Base-by-base conservation (phyloP, 148 eudicot species). In the Rhododendron ovatum region DNA sequence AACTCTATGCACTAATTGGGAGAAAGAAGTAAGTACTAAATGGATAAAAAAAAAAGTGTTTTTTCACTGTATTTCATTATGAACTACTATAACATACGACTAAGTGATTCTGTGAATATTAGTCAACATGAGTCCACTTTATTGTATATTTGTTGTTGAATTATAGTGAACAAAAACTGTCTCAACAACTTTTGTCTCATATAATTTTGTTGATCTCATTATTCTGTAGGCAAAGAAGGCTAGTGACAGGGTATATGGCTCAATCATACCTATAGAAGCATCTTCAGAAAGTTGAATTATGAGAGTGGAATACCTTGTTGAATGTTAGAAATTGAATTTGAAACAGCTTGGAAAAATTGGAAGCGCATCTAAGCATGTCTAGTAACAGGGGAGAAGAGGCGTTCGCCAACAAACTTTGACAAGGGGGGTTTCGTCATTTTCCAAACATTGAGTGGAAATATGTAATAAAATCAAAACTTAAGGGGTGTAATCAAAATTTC, bases 1-100 rank as follows among this genome's bases (percentile, higher is more conserved):
- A 85, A 91, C 91, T 39, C 26, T 93, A 45, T 83, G 91, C 50
- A 92, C 91, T 24, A 85, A 93, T 26, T 95, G 98, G 96, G 94
- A 92, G 30, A 80, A 87, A 79, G 92, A 92, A 86, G 98, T 95
- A 91, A 24, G 82, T 26, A 20, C n/a, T 61, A 4, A 24, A 3
- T 24, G 47, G 24, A 24, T 47, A 14, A 37, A 37, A 67, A 10
- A 67, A 10, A 7, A 30, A 1, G 33, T 67, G 33, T 67, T 26
- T 11, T 28, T 30, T 30, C 18, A 30, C 0, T 30, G 41, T 28
- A 30, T 71, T 71, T 5, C 2, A 8, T 33, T 28, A 26, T 18
- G 3, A 53, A 0, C 4, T 3, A 53, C 4, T 53, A 53, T 14
- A 51, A 51, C 17, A 0, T 2, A 53, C 5, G 18, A 53, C 14